phyloP scores from a whole-genome alignment of 108 stramenopile species.

The Fragilaria crotonensis region DNA sequence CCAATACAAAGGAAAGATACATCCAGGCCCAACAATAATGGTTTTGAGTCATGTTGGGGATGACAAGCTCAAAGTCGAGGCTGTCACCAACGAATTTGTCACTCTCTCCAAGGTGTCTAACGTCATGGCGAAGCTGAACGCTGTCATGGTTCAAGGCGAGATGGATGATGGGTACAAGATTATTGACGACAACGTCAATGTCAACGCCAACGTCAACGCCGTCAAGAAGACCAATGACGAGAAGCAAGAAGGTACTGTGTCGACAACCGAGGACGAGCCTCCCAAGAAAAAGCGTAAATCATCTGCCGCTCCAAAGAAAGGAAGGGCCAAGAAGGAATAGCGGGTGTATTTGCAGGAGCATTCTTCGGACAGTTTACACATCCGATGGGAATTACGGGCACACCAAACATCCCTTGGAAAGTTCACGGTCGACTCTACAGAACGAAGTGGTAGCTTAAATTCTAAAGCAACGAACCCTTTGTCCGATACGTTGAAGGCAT shows the following conservation, averaged over 20 bases:
- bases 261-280: neutral
- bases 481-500: too few species aligned
- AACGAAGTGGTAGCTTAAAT: too few species aligned
- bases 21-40: conserved; percentile 72
- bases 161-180: conserved; percentile 46
- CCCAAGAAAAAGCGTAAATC: neutral
- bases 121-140: conserved; percentile 63
- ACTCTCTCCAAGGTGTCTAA: conserved; percentile 45
- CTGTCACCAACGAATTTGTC: conserved; percentile 70
- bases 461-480: too few species aligned
- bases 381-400: too few species aligned
- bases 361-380: too few species aligned
- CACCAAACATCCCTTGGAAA: too few species aligned
- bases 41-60: conserved; percentile 29
- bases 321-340: neutral
- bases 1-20: conserved; percentile 65
- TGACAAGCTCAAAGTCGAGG: conserved; percentile 42
- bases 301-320: neutral
- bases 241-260: conserved; percentile 1
- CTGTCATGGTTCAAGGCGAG: conserved; percentile 39
- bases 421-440: too few species aligned
- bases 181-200: conserved; percentile 44
- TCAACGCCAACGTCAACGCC: neutral
- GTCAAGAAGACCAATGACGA: conserved; percentile 3
- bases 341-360: too few species aligned